Conservation (phyloP, 225 moss, liverwort and hornwort genomes). For the Asterella californica region DNA sequence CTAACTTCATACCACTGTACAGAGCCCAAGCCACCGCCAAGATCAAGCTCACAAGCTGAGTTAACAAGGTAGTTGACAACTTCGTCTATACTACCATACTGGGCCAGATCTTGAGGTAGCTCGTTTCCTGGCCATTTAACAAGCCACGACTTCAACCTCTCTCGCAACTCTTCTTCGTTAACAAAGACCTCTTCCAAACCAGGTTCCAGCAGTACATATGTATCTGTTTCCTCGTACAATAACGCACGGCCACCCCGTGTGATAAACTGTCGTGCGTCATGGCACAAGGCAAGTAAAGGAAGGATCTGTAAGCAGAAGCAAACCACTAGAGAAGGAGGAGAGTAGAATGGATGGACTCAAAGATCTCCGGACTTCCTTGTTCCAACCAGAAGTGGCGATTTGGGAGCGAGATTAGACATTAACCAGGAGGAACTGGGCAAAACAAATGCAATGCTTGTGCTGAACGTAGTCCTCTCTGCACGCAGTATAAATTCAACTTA, state of each 20-base stretch:
- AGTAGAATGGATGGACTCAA: background rate
- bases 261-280: conserved; percentile 41
- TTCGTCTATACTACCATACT: conserved; percentile 59
- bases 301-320: background rate
- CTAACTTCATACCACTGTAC: conserved; percentile 85
- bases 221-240: conserved; percentile 62
- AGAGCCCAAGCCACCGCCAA: conserved; percentile 75
- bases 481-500: background rate
- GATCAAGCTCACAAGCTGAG: conserved; percentile 83
- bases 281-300: background rate
- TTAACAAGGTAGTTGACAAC: conserved; percentile 65
- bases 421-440: background rate
- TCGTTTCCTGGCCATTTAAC: conserved; percentile 70
- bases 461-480: no score
- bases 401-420: background rate
- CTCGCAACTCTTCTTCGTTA: conserved; percentile 65
- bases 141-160: conserved; percentile 76
- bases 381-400: background rate
- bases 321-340: background rate
- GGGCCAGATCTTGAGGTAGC: conserved; percentile 64
- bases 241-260: conserved; percentile 47
- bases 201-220: conserved; percentile 85
- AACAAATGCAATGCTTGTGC: background rate
- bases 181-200: conserved; percentile 92
- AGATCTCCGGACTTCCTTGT: background rate